These are phyloP conservation scores for Beta vulgaris DNA, from an alignment of 148 eudicot species.

Conservation along the genomic window DNA sequence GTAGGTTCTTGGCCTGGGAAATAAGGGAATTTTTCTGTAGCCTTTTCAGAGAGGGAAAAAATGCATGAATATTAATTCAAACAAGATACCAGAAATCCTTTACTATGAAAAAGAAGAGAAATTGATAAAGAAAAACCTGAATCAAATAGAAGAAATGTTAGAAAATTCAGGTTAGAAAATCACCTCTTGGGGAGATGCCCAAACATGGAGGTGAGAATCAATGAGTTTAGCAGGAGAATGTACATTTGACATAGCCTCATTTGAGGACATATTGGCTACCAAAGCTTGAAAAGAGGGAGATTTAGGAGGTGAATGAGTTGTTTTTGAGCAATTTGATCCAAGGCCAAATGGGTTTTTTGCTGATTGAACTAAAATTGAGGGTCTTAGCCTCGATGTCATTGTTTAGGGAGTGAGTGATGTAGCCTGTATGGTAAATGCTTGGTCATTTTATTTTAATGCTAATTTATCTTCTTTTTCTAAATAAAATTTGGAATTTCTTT, in stretches of 20 bases:
- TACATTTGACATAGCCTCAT: neutral
- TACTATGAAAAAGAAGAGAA: neutral
- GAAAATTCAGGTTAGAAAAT: neutral
- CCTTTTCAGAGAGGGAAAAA: slow-evolving; percentile 34
- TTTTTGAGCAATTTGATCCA: slow-evolving; percentile 7
- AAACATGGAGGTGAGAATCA: slow-evolving; percentile 91
- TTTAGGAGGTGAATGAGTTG: neutral
- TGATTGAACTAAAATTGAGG: slow-evolving; percentile 22
- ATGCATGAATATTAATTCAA: neutral
- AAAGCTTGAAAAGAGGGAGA: slow-evolving; percentile 6
- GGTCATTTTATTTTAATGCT: neutral
- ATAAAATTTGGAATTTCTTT: no score
- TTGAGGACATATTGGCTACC: slow-evolving; percentile 43
- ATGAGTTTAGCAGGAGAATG: slow-evolving; percentile 45
- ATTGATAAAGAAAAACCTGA: neutral
- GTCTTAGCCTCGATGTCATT: slow-evolving; percentile 40
- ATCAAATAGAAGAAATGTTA: neutral
- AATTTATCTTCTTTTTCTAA: no score
- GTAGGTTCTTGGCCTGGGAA: slow-evolving; percentile 85
- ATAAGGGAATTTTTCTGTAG: slow-evolving; percentile 77
- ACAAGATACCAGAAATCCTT: neutral
- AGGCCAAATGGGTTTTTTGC: neutral
- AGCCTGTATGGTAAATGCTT: no score
- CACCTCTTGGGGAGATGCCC: slow-evolving; percentile 87
- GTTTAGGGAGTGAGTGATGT: neutral